These are phyloP conservation scores for Gloeopeniophorella convolvens DNA, from an alignment of 768 basidiomycete genomes.

Conservation along the genomic window DNA sequence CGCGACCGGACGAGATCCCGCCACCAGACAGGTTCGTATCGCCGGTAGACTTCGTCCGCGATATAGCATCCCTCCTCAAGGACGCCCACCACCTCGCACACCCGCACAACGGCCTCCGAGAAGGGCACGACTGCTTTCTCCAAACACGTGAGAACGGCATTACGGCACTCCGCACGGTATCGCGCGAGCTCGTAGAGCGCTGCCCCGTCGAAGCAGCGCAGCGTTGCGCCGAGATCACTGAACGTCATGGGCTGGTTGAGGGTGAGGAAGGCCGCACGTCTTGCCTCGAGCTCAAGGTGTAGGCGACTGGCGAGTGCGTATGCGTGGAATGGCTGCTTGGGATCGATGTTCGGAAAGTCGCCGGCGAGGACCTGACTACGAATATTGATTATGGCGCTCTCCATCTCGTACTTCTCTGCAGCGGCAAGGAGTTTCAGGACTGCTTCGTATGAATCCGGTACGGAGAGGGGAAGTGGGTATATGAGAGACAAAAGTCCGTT, in stretches of 20 bases:
- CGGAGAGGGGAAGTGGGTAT: constrained; percentile 10
- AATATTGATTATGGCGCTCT: not conserved
- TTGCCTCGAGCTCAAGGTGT: not conserved
- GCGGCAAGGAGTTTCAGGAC: constrained; percentile 11
- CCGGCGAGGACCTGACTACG: not conserved
- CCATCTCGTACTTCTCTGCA: constrained; percentile 24
- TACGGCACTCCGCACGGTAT: no score
- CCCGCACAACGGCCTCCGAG: no score
- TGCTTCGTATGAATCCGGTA: not conserved
- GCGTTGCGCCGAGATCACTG: not conserved
- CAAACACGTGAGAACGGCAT: no score
- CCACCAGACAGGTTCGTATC: no score
- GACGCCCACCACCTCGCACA: no score
- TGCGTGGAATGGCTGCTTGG: constrained; percentile 8
- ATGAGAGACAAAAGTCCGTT: constrained; percentile 13
- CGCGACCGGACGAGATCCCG: no score
- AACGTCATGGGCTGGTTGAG: not conserved
- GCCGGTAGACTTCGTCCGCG: no score
- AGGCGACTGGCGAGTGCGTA: constrained; percentile 15
- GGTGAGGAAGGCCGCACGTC: not conserved
- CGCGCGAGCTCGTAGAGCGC: no score
- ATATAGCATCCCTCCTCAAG: no score
- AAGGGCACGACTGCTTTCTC: no score
- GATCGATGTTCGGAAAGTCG: not conserved
- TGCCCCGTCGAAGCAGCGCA: no score